Evolutionary conservation across 345 rosid species (phyloP).

Genomic region (Gynandropsis gynandra): DNA sequence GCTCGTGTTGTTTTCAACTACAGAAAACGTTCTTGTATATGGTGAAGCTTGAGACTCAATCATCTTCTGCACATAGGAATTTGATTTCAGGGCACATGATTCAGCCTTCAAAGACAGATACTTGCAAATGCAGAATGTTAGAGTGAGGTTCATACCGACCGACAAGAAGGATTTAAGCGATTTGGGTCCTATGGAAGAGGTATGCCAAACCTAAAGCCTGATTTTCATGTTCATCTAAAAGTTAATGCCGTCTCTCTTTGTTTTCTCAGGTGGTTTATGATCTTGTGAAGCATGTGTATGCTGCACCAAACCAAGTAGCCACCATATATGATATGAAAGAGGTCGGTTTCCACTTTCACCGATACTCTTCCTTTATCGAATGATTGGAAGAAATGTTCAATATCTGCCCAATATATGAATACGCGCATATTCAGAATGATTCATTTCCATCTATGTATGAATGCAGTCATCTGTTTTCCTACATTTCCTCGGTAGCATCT

Average conservation of each 20-base stretch:
- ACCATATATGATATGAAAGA: slow-evolving; percentile 56
- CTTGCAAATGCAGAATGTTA: slow-evolving; percentile 62
- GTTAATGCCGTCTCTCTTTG: slow-evolving; percentile 1
- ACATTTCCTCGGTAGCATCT: too few relatives aligned
- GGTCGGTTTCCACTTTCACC: slow-evolving; percentile 31
- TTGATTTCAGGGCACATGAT: slow-evolving; percentile 81
- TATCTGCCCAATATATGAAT: too few relatives aligned
- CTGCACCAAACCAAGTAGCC: slow-evolving; percentile 68
- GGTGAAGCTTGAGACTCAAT: neutral
- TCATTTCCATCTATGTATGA: too few relatives aligned
- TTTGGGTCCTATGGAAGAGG: slow-evolving; percentile 83
- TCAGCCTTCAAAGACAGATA: slow-evolving; percentile 80
- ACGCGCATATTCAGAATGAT: too few relatives aligned
- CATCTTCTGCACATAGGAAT: slow-evolving; percentile 38
- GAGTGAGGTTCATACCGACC: slow-evolving; percentile 89
- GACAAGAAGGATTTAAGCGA: slow-evolving; percentile 63
- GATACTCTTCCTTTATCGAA: neutral
- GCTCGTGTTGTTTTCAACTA: slow-evolving; percentile 21
- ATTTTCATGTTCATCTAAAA: neutral
- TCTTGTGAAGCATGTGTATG: slow-evolving; percentile 51
- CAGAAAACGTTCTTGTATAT: neutral
- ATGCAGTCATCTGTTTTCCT: too few relatives aligned
- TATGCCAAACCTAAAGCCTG: slow-evolving; percentile 12
- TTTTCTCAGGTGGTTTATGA: slow-evolving; percentile 45
- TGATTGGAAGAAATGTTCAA: neutral